These are phyloP conservation scores for Desmodesmus armatus DNA, from an alignment of 139 green algal species.

Conservation along the genomic window DNA sequence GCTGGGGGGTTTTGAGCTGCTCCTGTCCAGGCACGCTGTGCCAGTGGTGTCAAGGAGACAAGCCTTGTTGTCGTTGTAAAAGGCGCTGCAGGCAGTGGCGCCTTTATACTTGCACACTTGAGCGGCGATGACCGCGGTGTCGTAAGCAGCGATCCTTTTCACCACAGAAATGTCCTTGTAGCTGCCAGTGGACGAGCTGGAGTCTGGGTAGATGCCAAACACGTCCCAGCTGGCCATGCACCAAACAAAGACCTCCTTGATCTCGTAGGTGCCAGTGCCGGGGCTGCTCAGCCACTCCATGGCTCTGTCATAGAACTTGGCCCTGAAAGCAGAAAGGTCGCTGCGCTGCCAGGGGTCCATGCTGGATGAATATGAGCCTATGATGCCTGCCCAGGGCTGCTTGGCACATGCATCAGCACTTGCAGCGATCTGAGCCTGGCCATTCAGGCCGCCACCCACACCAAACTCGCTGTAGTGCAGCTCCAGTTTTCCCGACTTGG, in stretches of 20 bases:
- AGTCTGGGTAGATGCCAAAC: slow-evolving; percentile 57
- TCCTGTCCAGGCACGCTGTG: no score
- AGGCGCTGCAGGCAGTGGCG: no score
- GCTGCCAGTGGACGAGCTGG: no score
- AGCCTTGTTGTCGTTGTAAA: no score
- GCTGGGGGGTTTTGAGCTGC: no score
- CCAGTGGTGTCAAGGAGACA: no score
- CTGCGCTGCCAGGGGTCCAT: slow-evolving; percentile 21
- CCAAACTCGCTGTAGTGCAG: slow-evolving; percentile 64
- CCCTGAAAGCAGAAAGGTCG: background rate
- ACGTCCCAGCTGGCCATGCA: slow-evolving; percentile 57
- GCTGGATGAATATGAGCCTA: slow-evolving; percentile 39
- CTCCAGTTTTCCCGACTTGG: slow-evolving; percentile 33
- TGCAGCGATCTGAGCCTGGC: background rate
- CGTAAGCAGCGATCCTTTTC: slow-evolving; percentile 49
- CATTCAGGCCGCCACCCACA: slow-evolving; percentile 52
- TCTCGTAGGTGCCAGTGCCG: slow-evolving; percentile 46
- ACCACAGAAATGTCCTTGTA: slow-evolving; percentile 52
- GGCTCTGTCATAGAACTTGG: slow-evolving; percentile 28
- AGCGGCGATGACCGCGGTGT: slow-evolving; percentile 37
- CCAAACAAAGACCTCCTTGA: slow-evolving; percentile 11
- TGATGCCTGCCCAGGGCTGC: slow-evolving; percentile 58
- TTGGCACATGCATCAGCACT: no score
- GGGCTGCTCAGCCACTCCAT: slow-evolving; percentile 28
- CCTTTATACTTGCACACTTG: no score